Base-by-base conservation (phyloP, 441 rosid genomes). In the Brassica balearica region DNA sequence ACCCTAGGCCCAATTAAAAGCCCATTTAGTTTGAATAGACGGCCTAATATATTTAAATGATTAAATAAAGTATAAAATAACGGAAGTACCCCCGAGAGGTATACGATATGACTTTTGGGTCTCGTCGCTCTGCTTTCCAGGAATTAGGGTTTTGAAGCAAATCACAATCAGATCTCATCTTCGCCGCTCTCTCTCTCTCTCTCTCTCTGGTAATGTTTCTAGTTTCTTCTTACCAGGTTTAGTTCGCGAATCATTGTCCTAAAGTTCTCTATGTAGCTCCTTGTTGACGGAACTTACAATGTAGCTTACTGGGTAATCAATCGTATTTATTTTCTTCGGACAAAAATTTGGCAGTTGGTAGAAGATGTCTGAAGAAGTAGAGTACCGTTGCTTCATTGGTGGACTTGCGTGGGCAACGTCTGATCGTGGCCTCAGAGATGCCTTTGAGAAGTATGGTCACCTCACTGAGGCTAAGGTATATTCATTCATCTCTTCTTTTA, bases 371-470 rank as follows among this genome's bases (percentile, higher is more conserved):
- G 98, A 88, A 62, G 98, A 94, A 23, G 41, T 80, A 6, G 98
- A 92, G 84, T 90, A 88, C 77, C 95, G 98, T 27, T 92, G 96
- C 80, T 94, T 90, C 86, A 88, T 94, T 77, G 98, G 98, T 76
- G 97, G 94, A 32, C 97, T 94, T 72, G 86, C 98, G 3, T 92
- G 97, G 97, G 81, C 96, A 65, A 94, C 98, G 14, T 84, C 93
- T 70, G 97, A 94, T 82, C 91, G 91, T 80, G 95, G 89, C 34
- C 87, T 94, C 14, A 92, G 89, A 80, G 96, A 92, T 72, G 97
- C 96, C 20, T 94, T 94, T 80, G 95, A 91, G 29, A 92, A 94
- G 90, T 94, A 88, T 72, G 98, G 97, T 71, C 94, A 85, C 86
- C 90, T 94, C 76, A 68, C 88, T 72, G 98, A 94, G 78, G 97